Evolutionary conservation across 345 rosid genomes (phyloP), one percentile per base, ranked within the genome.

Genomic region (Pelargonium nanum): DNA sequence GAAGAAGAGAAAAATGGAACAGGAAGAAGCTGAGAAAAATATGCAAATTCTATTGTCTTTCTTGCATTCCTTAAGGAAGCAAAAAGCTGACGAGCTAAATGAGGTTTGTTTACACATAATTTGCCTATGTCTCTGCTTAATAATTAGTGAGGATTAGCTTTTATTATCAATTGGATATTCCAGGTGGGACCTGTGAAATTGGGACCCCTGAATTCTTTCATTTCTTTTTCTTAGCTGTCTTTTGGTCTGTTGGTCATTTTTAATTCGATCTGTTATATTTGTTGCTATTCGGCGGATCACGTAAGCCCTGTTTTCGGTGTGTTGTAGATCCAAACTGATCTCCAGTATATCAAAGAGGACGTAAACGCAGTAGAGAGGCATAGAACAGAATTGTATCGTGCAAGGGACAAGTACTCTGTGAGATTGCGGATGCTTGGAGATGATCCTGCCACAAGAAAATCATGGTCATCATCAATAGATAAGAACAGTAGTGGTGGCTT

Each of bases 1-100:
- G 80, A 93, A 73, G 81, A 89, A 87, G 80, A 85, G 89, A 26
- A 93, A 93, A 78, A 84, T 85, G 90, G 97, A 93, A 65, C 96
- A 89, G 73, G 99, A 93, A 80, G 97, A 87, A 78, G 86, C 96
- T 54, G 99, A 89, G 80, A 85, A 96, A 75, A 89, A 87, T 78
- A 93, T 87, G 99, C 96, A 93, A 79, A 86, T 93, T 75, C 77
- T 93, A 44, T 65, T 93, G 63, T 94, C 90, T 71, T 93, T 93
- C 78, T 75, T 93, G 77, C 85, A 81, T 56, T 82, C 86, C 76
- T 74, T 89, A 58, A 75, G 86, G 69, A 93, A 89, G 84, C 95
- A 87, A 72, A 89, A 87, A 75, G 90, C 78, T 64, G 97, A 87
- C 64, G 97, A 93, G 74, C 71, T 93, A 53, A 82, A 77, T 63